Evolutionary conservation across 78 protist species (phyloP), one percentile per base, ranked within the genome.

Genomic region (Anaeramoeba ignava): DNA sequence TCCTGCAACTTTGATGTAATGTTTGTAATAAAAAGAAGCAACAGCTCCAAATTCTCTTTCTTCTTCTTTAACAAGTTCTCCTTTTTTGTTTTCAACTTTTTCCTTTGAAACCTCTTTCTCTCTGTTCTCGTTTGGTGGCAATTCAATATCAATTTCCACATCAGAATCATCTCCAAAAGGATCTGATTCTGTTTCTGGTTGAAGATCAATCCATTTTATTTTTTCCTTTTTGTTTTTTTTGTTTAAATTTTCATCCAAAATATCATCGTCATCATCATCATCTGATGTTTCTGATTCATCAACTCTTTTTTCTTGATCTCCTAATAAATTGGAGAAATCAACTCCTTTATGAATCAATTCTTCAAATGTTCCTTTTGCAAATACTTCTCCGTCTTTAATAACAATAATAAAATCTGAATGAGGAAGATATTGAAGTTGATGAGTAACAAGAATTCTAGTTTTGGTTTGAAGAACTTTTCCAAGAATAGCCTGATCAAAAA

Each of bases 361-460:
- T 40, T 78, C 8, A 67, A 40, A 36, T 12, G 41, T 42, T 41
- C 84, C 84, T 38, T 0, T 8, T 40, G 38, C 67, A 2, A 31
- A n/a, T 8, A 82, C 67, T 1, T 12, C 0, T 33, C 84, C 84
- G 1, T 17, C 39, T 0, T 1, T 31, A 3, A 82, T 1, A 23
- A 82, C 42, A 33, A 27, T 2, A 27, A 82, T 82, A 36, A n/a
- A 36, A 2, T 2, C 68, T 1, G 84, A 40, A 1, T 0, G 0
- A 3, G 81, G 84, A 39, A 82, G 37, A n/a, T 39, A 42, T 0
- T 36, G 33, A 2, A 82, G 78, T 73, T 73, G 84, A 17, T 82
- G 84, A n/a, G 84, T 73, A 1, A 82, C 39, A 39, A 82, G 40
- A 33, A 82, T 34, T 2, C 37, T 73, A 2, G 84, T 82, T 73